Evolutionary conservation across 2,329 filamentous ascomycete species (phyloP), one percentile per base, ranked within the genome.

Genomic region (Calonectria naviculata): DNA sequence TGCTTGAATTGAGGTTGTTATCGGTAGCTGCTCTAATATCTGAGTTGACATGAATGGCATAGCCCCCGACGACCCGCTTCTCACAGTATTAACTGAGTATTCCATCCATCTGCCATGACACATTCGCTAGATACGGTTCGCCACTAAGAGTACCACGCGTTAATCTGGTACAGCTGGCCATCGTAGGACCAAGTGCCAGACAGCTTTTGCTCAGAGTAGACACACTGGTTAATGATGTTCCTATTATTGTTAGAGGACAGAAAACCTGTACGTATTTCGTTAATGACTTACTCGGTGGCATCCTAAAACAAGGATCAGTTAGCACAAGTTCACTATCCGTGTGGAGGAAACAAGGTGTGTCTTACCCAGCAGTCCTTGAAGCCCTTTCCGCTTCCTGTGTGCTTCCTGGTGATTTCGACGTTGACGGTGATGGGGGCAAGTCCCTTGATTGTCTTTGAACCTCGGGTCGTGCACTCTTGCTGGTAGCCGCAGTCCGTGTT

Each of bases 351-450:
- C 2, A 17, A 1, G 3, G 31, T 49, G 5, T 24, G 31, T 58
- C 72, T 1, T 68, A 74, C 73, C 73, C 70, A 74, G 42, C 73
- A 74, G 5, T 74, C 70, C 26, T 67, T 65, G 54, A 74, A 74
- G n/a, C 73, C 73, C n/a, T 74, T 74, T 13, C 65, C 49, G 3
- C 34, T 38, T 2, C 73, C 70, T 1, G 70, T 74, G 9, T 74
- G 62, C 69, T 74, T 74, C 15, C 72, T 70, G 24, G 38, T 68
- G 6, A 74, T 36, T 12, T 60, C 41, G 10, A 74, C 73, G 4
- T 64, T 74, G 47, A 74, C 54, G 12, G 73, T 72, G 1, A 64
- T 7, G 1, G n/a, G 24, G 52, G 52, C 52, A 38, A 58, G 21
- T 38, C 62, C 65, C 5, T 52, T 29, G 13, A 68, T 36, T 5